A percentile compares a stretch with the other conserved stretches of the same genome.
Conservation (phyloP, 768 basidiomycete genomes). For the Amanita pseudoporphyria region DNA sequence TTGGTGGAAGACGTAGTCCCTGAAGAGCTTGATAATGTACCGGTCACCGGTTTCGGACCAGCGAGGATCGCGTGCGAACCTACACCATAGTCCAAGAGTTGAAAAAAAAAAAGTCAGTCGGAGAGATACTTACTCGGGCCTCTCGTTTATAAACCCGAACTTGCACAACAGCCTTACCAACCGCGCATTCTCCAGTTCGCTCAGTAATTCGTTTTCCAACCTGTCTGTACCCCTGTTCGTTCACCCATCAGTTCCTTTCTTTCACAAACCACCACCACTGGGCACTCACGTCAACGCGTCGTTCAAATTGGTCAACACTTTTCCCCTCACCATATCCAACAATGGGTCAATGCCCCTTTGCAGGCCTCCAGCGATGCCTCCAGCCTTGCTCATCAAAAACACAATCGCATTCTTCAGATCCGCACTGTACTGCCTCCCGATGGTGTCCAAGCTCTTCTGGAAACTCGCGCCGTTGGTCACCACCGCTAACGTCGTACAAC, state of each 20-base stretch:
- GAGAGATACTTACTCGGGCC: slow-evolving; percentile 74
- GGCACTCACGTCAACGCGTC: slow-evolving; percentile 63
- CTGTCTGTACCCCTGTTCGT: slow-evolving; percentile 60
- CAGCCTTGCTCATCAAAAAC: slow-evolving; percentile 68
- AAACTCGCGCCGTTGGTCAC: slow-evolving; percentile 51
- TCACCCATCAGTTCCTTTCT: neutral
- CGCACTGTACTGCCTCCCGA: slow-evolving; percentile 63
- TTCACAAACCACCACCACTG: neutral
- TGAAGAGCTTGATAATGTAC: slow-evolving; percentile 96
- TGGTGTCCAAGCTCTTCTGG: slow-evolving; percentile 64
- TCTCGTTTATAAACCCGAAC: slow-evolving; percentile 97
- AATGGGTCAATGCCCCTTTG: slow-evolving; percentile 66
- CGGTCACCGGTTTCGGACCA: slow-evolving; percentile 99
- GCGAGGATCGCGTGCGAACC: slow-evolving; percentile 89
- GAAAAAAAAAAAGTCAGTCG: neutral
- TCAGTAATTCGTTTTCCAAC: slow-evolving; percentile 74
- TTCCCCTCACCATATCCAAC: slow-evolving; percentile 68
- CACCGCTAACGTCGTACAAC: slow-evolving; percentile 53
- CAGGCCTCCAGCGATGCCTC: slow-evolving; percentile 42
- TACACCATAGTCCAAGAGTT: slow-evolving; percentile 17
- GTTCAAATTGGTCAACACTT: slow-evolving; percentile 72
- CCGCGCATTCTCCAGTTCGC: slow-evolving; percentile 91
- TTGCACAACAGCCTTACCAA: slow-evolving; percentile 85
- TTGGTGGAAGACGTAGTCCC: slow-evolving; percentile 98
- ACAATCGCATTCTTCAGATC: slow-evolving; percentile 78